Percentiles rank a stretch among this genome's conserved stretches.
These are phyloP conservation scores for Debaryomyces sp. DNA, from an alignment of 1,139 yeast genomes.

Conservation along the genomic window DNA sequence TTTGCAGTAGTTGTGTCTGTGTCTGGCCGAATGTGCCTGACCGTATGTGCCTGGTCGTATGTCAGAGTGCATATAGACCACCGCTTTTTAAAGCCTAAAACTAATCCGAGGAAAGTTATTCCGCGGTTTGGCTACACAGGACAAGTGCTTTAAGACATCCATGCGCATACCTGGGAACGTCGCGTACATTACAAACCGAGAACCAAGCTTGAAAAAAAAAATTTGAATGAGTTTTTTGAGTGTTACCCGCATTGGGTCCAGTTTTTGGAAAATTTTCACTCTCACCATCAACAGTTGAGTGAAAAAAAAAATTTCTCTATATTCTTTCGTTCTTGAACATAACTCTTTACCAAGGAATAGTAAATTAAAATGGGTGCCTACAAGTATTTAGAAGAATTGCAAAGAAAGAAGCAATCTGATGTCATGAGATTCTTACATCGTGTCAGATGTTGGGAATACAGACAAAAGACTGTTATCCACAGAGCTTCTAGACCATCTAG, in stretches of 20 bases:
- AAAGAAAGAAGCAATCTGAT: constrained; percentile 99
- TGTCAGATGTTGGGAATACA: constrained; percentile 99
- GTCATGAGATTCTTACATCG: constrained; percentile 98
- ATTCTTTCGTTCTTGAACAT: background rate
- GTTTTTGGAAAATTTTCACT: constrained; percentile 10
- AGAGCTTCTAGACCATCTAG: constrained; percentile 98
- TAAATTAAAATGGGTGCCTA: constrained; percentile 89
- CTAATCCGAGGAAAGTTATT: no score
- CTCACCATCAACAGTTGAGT: background rate
- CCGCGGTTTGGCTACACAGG: no score
- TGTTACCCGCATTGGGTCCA: background rate
- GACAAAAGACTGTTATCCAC: constrained; percentile 99
- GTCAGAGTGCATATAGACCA: no score
- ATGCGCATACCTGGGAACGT: background rate
- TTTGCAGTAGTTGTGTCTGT: no score
- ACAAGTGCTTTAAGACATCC: no score
- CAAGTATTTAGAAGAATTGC: constrained; percentile 99
- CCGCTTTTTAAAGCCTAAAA: no score
- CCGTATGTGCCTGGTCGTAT: no score
- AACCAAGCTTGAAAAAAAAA: background rate
- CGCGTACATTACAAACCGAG: background rate
- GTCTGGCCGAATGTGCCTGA: no score
- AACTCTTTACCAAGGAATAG: constrained; percentile 8
- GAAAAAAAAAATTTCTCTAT: constrained; percentile 4
- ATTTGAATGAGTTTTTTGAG: background rate